Percentiles rank a stretch among this genome's conserved stretches.
These are phyloP conservation scores for Suillus placidus DNA, from an alignment of 768 basidiomycete species.

Conservation along the genomic window DNA sequence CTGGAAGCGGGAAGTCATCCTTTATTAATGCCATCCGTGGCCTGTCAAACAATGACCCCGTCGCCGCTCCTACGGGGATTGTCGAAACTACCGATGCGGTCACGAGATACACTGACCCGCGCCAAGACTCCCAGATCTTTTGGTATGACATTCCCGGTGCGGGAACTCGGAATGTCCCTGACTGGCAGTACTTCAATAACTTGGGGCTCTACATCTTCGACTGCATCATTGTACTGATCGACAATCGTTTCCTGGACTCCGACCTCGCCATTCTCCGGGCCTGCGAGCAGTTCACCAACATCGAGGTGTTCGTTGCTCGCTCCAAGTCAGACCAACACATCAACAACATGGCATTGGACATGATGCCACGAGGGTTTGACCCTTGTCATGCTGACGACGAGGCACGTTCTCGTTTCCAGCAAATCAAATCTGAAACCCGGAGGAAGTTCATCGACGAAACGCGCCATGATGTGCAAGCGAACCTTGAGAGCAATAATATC, in stretches of 20 bases:
- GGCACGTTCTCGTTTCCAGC: conserved; percentile 4
- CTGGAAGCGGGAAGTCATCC: conserved; percentile 31
- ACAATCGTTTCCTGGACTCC: conserved; percentile 22
- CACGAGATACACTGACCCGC: conserved; percentile 25
- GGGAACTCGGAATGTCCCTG: conserved; percentile 24
- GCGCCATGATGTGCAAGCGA: conserved; percentile 7
- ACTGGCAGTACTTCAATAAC: conserved; percentile 17
- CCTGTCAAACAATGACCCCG: conserved; percentile 16
- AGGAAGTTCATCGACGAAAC: conserved; percentile 6
- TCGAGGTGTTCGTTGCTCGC: conserved; percentile 33
- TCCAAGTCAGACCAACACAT: conserved; percentile 39
- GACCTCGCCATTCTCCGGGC: conserved; percentile 16
- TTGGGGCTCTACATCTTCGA: too few relatives aligned
- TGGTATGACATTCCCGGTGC: conserved; percentile 36
- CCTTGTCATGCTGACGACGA: conserved; percentile 17
- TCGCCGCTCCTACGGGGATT: conserved; percentile 25
- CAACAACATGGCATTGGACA: conserved; percentile 22
- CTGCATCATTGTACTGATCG: conserved; percentile 3
- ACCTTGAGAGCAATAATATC: conserved; percentile 11
- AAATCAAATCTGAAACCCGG: not conserved
- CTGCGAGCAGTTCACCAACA: conserved; percentile 22
- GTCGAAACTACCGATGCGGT: conserved; percentile 25
- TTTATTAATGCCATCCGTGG: conserved; percentile 33
- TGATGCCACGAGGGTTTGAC: conserved; percentile 16
- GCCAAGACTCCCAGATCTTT: conserved; percentile 18